These are phyloP conservation scores for Fonsecaea nubica DNA, from an alignment of 2,329 filamentous ascomycete species.

Conservation along the genomic window DNA sequence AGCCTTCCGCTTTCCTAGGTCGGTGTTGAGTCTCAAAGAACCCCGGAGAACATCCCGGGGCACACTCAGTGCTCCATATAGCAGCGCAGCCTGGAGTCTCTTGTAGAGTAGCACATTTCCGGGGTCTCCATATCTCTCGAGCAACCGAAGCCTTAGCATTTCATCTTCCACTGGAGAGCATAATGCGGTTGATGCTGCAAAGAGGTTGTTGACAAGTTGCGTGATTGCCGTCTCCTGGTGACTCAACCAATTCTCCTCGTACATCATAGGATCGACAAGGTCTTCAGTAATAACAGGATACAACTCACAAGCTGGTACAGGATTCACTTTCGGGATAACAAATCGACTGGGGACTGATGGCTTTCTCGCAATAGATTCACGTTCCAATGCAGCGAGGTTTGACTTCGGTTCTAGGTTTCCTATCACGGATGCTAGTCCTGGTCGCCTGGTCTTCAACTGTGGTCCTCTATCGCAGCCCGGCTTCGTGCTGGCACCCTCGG, in stretches of 20 bases:
- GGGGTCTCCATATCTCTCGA: constrained; percentile 61
- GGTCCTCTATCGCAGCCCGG: constrained; percentile 25
- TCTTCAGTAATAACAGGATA: constrained; percentile 63
- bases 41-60: constrained; percentile 59
- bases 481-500: constrained; percentile 8
- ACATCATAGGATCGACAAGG: constrained; percentile 62
- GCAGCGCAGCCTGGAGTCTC: constrained; percentile 63
- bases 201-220: constrained; percentile 65
- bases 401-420: constrained; percentile 9
- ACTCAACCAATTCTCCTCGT: constrained; percentile 68
- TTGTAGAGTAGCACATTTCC: constrained; percentile 61
- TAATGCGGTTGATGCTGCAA: constrained; percentile 41
- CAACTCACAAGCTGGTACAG: constrained; percentile 41
- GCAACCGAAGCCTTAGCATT: constrained; percentile 55
- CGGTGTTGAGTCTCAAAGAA: constrained; percentile 56
- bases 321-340: constrained; percentile 32
- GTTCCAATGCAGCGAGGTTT: not conserved
- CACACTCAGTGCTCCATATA: constrained; percentile 63
- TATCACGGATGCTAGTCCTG: not conserved
- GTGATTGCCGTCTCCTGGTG: constrained; percentile 68
- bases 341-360: constrained; percentile 34
- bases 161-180: constrained; percentile 45
- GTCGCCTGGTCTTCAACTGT: constrained; percentile 7
- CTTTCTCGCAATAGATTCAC: constrained; percentile 8
- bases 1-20: constrained; percentile 64